Evolutionary conservation across 352 stramenopile species (phyloP), one percentile per base, ranked within the genome.

Genomic region (Pythium phragmitis): DNA sequence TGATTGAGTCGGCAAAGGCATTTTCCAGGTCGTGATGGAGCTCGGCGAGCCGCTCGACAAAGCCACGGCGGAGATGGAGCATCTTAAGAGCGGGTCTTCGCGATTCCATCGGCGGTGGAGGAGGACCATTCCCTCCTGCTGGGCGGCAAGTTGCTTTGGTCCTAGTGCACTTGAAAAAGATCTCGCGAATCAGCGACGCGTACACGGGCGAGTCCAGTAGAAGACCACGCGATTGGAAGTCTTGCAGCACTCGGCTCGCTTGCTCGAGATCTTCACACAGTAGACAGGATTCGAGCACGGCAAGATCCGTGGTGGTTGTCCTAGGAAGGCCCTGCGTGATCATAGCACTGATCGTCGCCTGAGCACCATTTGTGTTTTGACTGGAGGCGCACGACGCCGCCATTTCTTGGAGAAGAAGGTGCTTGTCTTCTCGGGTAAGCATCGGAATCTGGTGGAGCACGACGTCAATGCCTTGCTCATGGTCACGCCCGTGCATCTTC

Each of bases 161-260:
- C 14, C 81, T 75, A 0, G 79, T 90, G 54, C 82, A 89, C 57
- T 92, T 89, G 61, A 85, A 84, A 60, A 86, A 90, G 52, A 92
- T 82, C 53, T 92, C 83, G 7, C 76, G 80, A 37, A 92, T 55
- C 37, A 89, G 53, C 16, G 83, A 89, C 16, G 77, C 75, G 47
- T 92, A 92, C 12, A 87, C 73, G 19, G 80, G 80, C 0, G 79
- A 70, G 12, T 69, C 39, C 51, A 88, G 62, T 36, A 89, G 72
- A 36, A 87, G 41, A 7, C 41, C 48, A 1, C 60, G 57, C 19
- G 70, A 26, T 63, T 92, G 83, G 42, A 88, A 85, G 21, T 72
- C 59, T 0, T 72, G 67, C 21, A 92, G 59, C 46, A 71, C 62
- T 4, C 46, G 11, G 45, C 73, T 69, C 3, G 73, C 78, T 0